Conservation (phyloP, 2,329 filamentous ascomycete species). For the Colletotrichum liriopes region DNA sequence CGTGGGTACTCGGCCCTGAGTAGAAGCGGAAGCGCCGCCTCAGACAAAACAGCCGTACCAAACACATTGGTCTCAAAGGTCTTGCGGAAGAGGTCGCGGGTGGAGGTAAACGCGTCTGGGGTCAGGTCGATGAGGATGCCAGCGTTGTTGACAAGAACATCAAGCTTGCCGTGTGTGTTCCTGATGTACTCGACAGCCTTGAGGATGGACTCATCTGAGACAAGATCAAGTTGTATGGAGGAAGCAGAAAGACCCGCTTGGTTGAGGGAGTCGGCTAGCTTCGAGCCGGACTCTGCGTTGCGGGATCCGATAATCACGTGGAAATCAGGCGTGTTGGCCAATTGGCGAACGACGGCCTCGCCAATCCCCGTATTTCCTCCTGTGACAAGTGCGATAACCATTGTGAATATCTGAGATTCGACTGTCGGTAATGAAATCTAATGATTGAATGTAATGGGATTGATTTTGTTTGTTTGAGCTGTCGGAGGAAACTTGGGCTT, state of each 20-base stretch:
- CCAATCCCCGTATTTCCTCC: slow-evolving; percentile 40
- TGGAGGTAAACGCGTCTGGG: slow-evolving; percentile 33
- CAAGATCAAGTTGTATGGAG: slow-evolving; percentile 48
- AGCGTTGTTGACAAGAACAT: slow-evolving; percentile 57
- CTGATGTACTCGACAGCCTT: slow-evolving; percentile 46
- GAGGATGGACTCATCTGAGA: slow-evolving; percentile 48
- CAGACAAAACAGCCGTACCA: slow-evolving; percentile 50
- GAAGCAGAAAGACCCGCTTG: slow-evolving; percentile 46
- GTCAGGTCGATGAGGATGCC: slow-evolving; percentile 49
- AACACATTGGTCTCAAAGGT: slow-evolving; percentile 58
- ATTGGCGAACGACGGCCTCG: slow-evolving; percentile 32
- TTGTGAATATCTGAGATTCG: not conserved
- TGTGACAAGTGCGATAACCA: slow-evolving; percentile 33
- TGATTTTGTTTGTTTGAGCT: not conserved
- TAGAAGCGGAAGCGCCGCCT: slow-evolving; percentile 50
- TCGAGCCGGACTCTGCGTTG: slow-evolving; percentile 47
- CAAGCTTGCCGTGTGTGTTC: slow-evolving; percentile 48
- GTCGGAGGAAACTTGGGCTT: too few species aligned
- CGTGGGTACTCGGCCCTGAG: slow-evolving; percentile 47
- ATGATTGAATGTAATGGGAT: not conserved
- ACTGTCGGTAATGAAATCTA: not conserved
- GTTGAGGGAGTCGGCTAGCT: slow-evolving; percentile 46
- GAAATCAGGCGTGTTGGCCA: slow-evolving; percentile 49
- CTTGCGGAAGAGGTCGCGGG: slow-evolving; percentile 54
- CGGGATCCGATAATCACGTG: slow-evolving; percentile 55